Base-by-base conservation (phyloP, 192 early-diverging fungal genomes). In the Gigaspora rosea region DNA sequence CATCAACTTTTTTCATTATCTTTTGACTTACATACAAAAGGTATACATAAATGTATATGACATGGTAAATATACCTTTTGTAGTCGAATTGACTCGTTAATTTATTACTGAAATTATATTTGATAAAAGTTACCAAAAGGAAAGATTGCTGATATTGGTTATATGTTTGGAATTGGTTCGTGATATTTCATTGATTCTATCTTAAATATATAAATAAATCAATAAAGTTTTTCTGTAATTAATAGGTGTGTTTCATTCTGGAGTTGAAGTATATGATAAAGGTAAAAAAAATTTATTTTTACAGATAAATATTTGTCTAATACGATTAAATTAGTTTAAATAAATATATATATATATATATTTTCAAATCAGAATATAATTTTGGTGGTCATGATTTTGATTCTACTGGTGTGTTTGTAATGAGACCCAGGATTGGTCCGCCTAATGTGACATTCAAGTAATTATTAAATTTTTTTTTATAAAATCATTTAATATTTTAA, bases 11-110 rank as follows among this genome's bases (percentile, higher is more conserved):
- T 57, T 57, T 57, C 2, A 15, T 16, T 33, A 13, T 27, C n/a
- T n/a, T 62, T 18, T 18, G 20, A 32, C 32, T 62, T 62, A 12
- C 18, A 5, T 58, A n/a, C 3, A 33, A 35, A 6, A 74, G 72
- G 83, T 84, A 47, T 84, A 84, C 70, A 71, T 81, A 20, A 84
- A 84, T 63, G 80, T 84, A 50, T 84, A 84, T 57, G 83, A 84
- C 79, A 84, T 84, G 83, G 83, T 84, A 71, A 32, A 35, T 51
- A 41, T 41, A 7, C 41, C 41, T 41, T 41, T 41, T 49, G 9
- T n/a, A 41, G 8, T 80, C 36, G 15, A 69, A 16, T 63, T 16
- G 3, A 18, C 41, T 18, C 20, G 15, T 16, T 18, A 1, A 46
- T 48, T 27, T 22, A 48, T 57, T 4, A 12, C 32, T 57, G 5